A percentile compares a stretch with the other conserved stretches of the same genome.
Evolutionary conservation across 2,329 filamentous ascomycete genomes (phyloP).

Genomic region (Didymella glomerata): DNA sequence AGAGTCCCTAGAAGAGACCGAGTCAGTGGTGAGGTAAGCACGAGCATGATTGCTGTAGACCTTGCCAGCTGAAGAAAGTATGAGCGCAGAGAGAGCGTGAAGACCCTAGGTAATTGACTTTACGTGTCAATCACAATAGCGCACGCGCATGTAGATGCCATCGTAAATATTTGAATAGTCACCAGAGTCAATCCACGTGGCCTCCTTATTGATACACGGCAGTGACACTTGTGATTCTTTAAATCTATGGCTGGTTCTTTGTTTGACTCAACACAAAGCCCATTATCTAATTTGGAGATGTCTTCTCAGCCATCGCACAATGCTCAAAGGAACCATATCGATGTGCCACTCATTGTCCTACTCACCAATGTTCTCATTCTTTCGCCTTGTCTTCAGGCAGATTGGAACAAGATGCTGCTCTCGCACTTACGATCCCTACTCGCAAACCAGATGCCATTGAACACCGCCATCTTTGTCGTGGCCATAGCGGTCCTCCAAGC

Average conservation of each 20-base stretch:
- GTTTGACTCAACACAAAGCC: background rate
- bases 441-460: background rate
- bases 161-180: background rate
- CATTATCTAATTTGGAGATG: background rate
- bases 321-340: background rate
- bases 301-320: background rate
- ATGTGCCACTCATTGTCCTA: background rate
- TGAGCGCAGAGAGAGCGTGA: background rate
- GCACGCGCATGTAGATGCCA: background rate
- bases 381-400: background rate
- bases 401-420: background rate
- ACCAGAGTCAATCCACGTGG: background rate
- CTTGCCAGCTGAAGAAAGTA: constrained; percentile 33
- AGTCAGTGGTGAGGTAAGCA: constrained; percentile 1
- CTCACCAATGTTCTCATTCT: background rate
- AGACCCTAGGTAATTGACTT: background rate
- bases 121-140: background rate
- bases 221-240: background rate
- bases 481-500: background rate
- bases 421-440: background rate
- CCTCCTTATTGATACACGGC: background rate
- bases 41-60: constrained; percentile 1
- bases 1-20: constrained; percentile 12
- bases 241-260: background rate
- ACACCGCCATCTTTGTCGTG: too few species aligned